Evolutionary conservation across 108 stramenopile genomes (phyloP).

Genomic region (Nannochloropsis gaditana): DNA sequence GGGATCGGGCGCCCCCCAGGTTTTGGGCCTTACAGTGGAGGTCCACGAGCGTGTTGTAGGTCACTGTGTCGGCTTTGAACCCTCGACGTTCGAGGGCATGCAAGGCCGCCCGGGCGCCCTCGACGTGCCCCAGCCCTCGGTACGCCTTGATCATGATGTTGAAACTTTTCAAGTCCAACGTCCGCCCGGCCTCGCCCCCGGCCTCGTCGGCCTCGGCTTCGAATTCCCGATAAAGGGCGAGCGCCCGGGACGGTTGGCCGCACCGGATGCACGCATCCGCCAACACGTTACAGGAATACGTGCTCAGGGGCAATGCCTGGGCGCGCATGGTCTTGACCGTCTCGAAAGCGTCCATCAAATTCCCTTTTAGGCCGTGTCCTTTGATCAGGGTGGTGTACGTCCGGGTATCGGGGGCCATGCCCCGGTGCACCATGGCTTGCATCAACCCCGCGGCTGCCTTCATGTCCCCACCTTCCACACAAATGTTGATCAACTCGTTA

Average conservation of each 20-base stretch:
- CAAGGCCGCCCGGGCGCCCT: not conserved
- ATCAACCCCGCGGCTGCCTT: not conserved
- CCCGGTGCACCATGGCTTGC: not conserved
- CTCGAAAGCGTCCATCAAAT: not conserved
- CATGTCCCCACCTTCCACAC: slow-evolving; percentile 19
- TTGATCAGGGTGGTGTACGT: not conserved
- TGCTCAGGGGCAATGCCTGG: not conserved
- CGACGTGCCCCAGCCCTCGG: not conserved
- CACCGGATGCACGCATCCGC: not conserved
- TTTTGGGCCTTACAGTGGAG: not conserved
- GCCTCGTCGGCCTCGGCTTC: not conserved
- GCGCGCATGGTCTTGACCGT: slow-evolving; percentile 2
- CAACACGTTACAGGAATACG: not conserved
- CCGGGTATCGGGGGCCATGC: not conserved
- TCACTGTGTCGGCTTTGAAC: not conserved
- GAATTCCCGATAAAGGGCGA: not conserved
- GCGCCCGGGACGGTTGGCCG: not conserved
- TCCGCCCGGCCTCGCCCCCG: not conserved
- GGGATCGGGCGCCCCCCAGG: not conserved
- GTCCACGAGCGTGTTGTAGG: not conserved
- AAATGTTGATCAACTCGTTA: slow-evolving; percentile 16
- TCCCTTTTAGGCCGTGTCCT: not conserved
- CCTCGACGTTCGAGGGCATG: not conserved
- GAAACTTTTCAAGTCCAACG: not conserved
- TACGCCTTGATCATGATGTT: not conserved